Conservation (phyloP, 768 basidiomycete species). For the Suillus subalutaceus region DNA sequence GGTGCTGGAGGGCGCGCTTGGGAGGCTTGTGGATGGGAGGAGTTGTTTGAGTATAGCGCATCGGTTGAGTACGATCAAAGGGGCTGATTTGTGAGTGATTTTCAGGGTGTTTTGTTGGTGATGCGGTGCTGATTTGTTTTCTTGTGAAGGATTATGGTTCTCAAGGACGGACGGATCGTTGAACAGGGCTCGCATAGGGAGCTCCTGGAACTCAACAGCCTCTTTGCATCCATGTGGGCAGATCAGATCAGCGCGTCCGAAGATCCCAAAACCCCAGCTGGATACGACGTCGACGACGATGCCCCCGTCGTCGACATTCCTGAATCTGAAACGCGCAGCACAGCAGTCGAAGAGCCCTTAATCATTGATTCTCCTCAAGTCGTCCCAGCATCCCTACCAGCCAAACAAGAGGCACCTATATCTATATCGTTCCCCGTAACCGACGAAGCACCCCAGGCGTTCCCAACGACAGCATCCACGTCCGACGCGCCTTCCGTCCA, state of each 20-base stretch:
- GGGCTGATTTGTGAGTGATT: constrained; percentile 57
- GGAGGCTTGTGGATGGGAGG: constrained; percentile 18
- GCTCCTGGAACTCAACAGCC: constrained; percentile 67
- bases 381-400: constrained; percentile 18
- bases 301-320: constrained; percentile 24
- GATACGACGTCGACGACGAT: constrained; percentile 25
- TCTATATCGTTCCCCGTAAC: constrained; percentile 41
- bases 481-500: constrained; percentile 29
- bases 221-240: constrained; percentile 89
- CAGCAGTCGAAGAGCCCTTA: constrained; percentile 22
- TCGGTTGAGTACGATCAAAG: constrained; percentile 50
- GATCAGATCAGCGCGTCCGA: constrained; percentile 67
- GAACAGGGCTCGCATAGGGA: constrained; percentile 84
- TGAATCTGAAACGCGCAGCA: constrained; percentile 23
- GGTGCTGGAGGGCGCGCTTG: constrained; percentile 63
- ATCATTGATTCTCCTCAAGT: constrained; percentile 21
- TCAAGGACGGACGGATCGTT: constrained; percentile 86
- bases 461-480: constrained; percentile 36
- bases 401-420: constrained; percentile 19
- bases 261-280: constrained; percentile 26
- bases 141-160: constrained; percentile 74
- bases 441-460: constrained; percentile 25
- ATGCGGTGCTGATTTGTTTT: neutral
- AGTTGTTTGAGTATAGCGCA: constrained; percentile 32
- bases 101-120: neutral